These are phyloP conservation scores for Trichoderma koningiopsis DNA, from an alignment of 2,329 filamentous ascomycete genomes.

Conservation along the genomic window DNA sequence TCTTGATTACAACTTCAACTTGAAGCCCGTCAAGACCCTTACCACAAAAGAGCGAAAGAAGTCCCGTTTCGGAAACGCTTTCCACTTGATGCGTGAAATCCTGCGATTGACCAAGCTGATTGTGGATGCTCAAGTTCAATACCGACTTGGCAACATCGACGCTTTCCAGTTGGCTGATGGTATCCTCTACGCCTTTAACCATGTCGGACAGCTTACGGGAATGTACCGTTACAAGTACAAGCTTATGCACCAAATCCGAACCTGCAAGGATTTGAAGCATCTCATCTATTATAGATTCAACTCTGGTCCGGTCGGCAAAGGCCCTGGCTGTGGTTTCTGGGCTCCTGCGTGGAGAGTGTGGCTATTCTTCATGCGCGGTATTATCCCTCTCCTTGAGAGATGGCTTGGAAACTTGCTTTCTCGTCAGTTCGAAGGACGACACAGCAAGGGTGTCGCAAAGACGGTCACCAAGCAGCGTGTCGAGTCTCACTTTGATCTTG, in stretches of 20 bases:
- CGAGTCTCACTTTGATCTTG: conserved; percentile 96
- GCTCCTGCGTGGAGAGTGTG: conserved; percentile 97
- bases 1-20: conserved; percentile 98
- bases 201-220: conserved; percentile 95
- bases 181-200: conserved; percentile 99
- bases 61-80: conserved; percentile 97
- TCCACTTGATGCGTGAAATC: conserved; percentile 98
- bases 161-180: conserved; percentile 98
- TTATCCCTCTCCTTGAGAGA: conserved; percentile 92
- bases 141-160: conserved; percentile 95
- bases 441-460: conserved; percentile 98
- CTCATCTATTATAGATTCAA: conserved; percentile 99
- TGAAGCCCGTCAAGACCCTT: conserved; percentile 97
- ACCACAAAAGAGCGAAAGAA: conserved; percentile 99
- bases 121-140: conserved; percentile 97
- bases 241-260: conserved; percentile 98
- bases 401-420: conserved; percentile 97
- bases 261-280: conserved; percentile 98
- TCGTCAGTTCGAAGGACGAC: conserved; percentile 95
- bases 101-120: conserved; percentile 94
- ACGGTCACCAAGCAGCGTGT: conserved; percentile 99
- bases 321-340: conserved; percentile 98
- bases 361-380: conserved; percentile 99
- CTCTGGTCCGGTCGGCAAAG: conserved; percentile 93
- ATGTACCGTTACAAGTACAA: conserved; percentile 99